Base-by-base conservation (phyloP, 139 green algal genomes). In the Chlorella sorokiniana region DNA sequence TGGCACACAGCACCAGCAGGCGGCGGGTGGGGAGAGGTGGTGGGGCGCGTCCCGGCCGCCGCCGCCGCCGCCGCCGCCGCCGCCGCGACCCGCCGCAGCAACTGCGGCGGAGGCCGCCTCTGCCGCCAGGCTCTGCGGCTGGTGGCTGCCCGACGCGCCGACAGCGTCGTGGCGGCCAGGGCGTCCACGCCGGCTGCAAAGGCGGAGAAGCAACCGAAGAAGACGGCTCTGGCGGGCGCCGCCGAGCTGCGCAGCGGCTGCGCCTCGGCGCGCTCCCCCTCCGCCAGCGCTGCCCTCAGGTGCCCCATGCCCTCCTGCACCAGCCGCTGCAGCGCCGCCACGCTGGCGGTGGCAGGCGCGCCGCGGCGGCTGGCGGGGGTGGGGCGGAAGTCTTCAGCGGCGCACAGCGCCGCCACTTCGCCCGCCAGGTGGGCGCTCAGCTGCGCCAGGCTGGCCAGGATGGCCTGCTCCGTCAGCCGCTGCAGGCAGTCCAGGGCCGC, bases 151-250 rank as follows among this genome's bases (percentile, higher is more conserved):
- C 33, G 33, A 20, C 22, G 27, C 25, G 29, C 51, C 51, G 37
- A 5, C 48, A 4, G 18, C 38, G 62, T 29, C 18, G 14, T 3
- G 1, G 33, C 38, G 0, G 75, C 56, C 2, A 42, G 40, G 9
- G n/a, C 7, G 42, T 44, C 56, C 37, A 35, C 29, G 1, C 62
- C 63, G 1, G 56, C 42, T 0, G 78, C 73, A 52, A 70, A 89
- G 25, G 62, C 62, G 1, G 69, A 56, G 45, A 83, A 89, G 65
- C 70, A 85, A 1, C 68, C 82, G 67, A 85, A 84, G 59, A 89
- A 83, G 10, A 74, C 68, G 14, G 41, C 14, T 1, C 82, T 37
- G 7, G 83, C 78, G 22, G 69, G 22, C 3, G 62, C 54, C 1
- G 78, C 83, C 0, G 69, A 72, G 6, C 31, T 62, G 16, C 40